A percentile compares a stretch with the other conserved stretches of the same genome.
These are phyloP conservation scores for Suillus weaverae DNA, from an alignment of 768 basidiomycete species.

Conservation along the genomic window DNA sequence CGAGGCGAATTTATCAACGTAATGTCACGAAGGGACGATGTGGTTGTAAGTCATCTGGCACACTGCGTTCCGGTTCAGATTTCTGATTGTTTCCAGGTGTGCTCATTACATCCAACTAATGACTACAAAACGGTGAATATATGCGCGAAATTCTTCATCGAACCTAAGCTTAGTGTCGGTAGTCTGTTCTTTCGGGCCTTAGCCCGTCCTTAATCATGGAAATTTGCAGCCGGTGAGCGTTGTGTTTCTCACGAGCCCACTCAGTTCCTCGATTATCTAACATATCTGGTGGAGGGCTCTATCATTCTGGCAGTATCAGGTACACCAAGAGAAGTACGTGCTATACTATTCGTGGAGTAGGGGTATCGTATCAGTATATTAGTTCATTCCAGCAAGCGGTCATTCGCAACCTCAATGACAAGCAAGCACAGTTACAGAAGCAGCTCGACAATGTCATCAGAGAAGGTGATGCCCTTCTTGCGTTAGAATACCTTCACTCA, in stretches of 20 bases:
- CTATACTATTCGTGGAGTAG: neutral
- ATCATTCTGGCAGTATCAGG: slow-evolving; percentile 91
- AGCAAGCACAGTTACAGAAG: slow-evolving; percentile 79
- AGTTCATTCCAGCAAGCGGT: slow-evolving; percentile 81
- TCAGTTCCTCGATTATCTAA: neutral
- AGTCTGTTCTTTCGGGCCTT: slow-evolving; percentile 86
- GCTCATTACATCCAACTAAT: slow-evolving; percentile 81
- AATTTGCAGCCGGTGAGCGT: slow-evolving; percentile 70
- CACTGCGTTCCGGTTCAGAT: neutral
- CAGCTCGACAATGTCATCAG: slow-evolving; percentile 82
- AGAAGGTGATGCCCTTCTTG: slow-evolving; percentile 58
- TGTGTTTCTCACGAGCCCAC: neutral
- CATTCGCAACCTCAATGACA: slow-evolving; percentile 77
- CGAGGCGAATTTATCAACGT: slow-evolving; percentile 2
- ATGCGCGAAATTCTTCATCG: slow-evolving; percentile 16
- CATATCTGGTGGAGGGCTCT: slow-evolving; percentile 54
- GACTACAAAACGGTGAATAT: slow-evolving; percentile 85
- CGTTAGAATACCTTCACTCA: neutral
- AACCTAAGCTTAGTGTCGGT: slow-evolving; percentile 9
- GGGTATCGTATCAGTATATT: neutral
- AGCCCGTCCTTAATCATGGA: slow-evolving; percentile 75
- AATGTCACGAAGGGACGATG: slow-evolving; percentile 48
- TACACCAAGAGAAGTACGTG: slow-evolving; percentile 77
- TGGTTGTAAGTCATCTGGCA: slow-evolving; percentile 46
- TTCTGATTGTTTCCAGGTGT: slow-evolving; percentile 49